Evolutionary conservation across 2,329 filamentous ascomycete species (phyloP).

Genomic region (Colletotrichum sp.): DNA sequence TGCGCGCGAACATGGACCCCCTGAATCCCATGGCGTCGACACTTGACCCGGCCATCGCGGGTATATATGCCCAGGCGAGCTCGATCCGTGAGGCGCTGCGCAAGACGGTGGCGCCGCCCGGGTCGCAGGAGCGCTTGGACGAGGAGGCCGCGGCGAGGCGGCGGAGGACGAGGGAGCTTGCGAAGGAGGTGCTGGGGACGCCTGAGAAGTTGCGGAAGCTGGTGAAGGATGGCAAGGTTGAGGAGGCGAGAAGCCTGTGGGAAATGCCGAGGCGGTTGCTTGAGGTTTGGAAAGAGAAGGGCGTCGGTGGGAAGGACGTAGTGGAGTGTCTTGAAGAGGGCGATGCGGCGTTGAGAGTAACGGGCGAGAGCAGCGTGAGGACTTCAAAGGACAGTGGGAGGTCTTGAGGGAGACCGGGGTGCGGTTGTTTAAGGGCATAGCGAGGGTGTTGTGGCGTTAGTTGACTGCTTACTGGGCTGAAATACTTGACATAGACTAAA

Average conservation of each 20-base stretch:
- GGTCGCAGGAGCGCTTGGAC: constrained; percentile 41
- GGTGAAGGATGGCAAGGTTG: constrained; percentile 61
- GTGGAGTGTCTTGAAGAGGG: constrained; percentile 59
- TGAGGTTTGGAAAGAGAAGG: constrained; percentile 58
- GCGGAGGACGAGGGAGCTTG: constrained; percentile 58
- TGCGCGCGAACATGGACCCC: constrained; percentile 83
- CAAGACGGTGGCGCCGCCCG: constrained; percentile 50
- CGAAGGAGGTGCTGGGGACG: constrained; percentile 65
- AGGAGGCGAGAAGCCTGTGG: constrained; percentile 66
- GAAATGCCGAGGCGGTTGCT: constrained; percentile 57
- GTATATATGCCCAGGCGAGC: constrained; percentile 70
- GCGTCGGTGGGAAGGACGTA: constrained; percentile 60
- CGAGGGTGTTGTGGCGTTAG: constrained; percentile 11
- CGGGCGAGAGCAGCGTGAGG: constrained; percentile 12
- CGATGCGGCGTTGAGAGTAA: constrained; percentile 49
- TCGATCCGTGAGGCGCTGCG: constrained; percentile 59
- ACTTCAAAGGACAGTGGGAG: constrained; percentile 21
- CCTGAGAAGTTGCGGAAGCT: constrained; percentile 64
- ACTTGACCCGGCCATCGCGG: constrained; percentile 74
- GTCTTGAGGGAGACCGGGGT: neutral
- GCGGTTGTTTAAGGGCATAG: neutral
- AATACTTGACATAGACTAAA: neutral
- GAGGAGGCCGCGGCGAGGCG: constrained; percentile 37
- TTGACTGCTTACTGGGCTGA: neutral
- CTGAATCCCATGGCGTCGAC: constrained; percentile 76